These are phyloP conservation scores for Neofusicoccum laricinum DNA, from an alignment of 2,329 filamentous ascomycete genomes.

Conservation along the genomic window DNA sequence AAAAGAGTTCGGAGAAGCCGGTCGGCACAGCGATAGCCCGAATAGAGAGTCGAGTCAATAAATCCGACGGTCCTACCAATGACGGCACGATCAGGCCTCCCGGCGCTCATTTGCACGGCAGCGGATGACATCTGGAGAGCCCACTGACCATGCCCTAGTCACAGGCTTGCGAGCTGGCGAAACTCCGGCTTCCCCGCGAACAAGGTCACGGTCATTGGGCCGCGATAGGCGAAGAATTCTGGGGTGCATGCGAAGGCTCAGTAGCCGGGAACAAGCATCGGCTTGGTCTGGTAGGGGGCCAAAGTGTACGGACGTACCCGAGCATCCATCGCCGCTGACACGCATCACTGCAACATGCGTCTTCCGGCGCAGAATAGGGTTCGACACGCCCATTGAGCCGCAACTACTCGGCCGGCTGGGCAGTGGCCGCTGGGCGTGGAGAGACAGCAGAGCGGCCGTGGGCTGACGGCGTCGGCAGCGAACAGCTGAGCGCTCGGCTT, in stretches of 20 bases:
- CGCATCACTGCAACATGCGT: neutral
- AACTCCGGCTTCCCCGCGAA: conserved; percentile 6
- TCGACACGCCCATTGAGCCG: neutral
- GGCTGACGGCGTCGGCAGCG: conserved; percentile 1
- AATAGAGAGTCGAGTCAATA: neutral
- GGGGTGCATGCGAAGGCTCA: neutral
- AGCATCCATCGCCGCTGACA: no score
- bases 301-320: no score
- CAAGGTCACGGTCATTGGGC: neutral
- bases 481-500: conserved; percentile 7
- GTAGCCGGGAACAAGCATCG: neutral
- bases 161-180: neutral
- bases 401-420: neutral
- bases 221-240: neutral
- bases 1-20: neutral
- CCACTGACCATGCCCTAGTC: neutral
- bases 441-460: neutral
- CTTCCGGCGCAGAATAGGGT: neutral
- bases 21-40: neutral
- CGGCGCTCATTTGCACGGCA: neutral
- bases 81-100: neutral
- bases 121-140: conserved; percentile 12
- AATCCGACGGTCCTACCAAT: conserved; percentile 4
- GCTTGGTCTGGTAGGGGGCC: neutral
- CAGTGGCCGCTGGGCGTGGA: neutral